These are phyloP conservation scores for Russula sp. DNA, from an alignment of 768 basidiomycete genomes.

Conservation along the genomic window DNA sequence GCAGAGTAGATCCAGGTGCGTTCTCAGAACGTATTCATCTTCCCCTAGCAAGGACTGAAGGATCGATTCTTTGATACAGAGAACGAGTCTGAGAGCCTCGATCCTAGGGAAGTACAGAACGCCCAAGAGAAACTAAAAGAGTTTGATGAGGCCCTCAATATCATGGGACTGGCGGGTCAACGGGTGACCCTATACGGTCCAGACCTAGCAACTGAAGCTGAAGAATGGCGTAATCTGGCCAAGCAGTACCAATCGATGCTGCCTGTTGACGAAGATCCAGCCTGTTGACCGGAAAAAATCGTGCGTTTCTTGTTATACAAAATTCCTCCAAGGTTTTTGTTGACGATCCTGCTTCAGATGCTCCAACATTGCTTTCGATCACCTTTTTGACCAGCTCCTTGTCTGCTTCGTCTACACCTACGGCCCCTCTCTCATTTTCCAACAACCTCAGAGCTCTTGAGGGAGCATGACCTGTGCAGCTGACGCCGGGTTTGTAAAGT, in stretches of 20 bases:
- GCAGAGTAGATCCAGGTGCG: constrained; percentile 9
- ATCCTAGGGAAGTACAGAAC: constrained; percentile 16
- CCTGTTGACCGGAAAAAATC: neutral
- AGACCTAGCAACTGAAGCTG: constrained; percentile 3
- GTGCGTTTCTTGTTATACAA: constrained; percentile 9
- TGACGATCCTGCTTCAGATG: constrained; percentile 5
- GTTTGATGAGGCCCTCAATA: constrained; percentile 21
- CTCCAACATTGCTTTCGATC: constrained; percentile 45
- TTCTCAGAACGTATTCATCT: neutral
- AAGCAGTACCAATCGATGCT: constrained; percentile 23
- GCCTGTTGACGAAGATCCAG: constrained; percentile 16
- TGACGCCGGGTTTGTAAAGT: too few species aligned
- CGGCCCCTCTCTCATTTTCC: constrained; percentile 68
- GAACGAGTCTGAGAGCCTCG: constrained; percentile 17
- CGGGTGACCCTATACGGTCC: constrained; percentile 6
- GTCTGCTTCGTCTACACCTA: constrained; percentile 68
- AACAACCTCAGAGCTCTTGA: constrained; percentile 73
- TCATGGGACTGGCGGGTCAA: constrained; percentile 21
- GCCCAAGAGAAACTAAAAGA: constrained; percentile 14
- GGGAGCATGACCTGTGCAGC: constrained; percentile 39
- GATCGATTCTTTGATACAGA: constrained; percentile 4
- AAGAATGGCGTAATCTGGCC: constrained; percentile 21
- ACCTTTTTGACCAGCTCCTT: constrained; percentile 73
- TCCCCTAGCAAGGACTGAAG: neutral
- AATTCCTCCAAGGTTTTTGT: neutral